Evolutionary conservation across 768 basidiomycete species (phyloP).

Genomic region (Pisolithus microcarpus): DNA sequence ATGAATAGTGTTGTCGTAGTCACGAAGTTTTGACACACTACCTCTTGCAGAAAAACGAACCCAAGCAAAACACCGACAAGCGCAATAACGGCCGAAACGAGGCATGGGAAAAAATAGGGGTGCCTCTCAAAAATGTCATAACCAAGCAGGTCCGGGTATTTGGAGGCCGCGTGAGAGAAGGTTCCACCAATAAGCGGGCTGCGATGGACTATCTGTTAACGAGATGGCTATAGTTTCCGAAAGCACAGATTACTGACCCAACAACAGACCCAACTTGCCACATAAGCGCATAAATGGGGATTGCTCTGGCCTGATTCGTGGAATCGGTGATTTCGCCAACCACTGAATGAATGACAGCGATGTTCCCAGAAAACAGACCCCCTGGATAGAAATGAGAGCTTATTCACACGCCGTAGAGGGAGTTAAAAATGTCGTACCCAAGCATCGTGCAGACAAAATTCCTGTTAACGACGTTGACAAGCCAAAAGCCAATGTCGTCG

Average conservation of each 20-base stretch:
- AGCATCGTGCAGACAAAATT: slow-evolving; percentile 43
- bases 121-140: slow-evolving; percentile 33
- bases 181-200: slow-evolving; percentile 51
- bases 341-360: slow-evolving; percentile 55
- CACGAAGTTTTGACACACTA: slow-evolving; percentile 13
- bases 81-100: slow-evolving; percentile 36
- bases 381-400: slow-evolving; percentile 27
- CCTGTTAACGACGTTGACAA: slow-evolving; percentile 43
- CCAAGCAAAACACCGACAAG: slow-evolving; percentile 35
- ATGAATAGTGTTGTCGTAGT: neutral
- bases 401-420: neutral
- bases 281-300: slow-evolving; percentile 50
- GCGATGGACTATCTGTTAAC: too few species aligned
- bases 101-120: slow-evolving; percentile 53
- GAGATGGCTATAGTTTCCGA: neutral
- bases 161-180: slow-evolving; percentile 43
- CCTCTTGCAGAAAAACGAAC: slow-evolving; percentile 45
- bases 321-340: slow-evolving; percentile 57
- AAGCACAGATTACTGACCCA: slow-evolving; percentile 33
- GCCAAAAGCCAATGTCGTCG: slow-evolving; percentile 47
- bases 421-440: slow-evolving; percentile 34
- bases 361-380: slow-evolving; percentile 54
- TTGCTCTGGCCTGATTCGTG: slow-evolving; percentile 52
- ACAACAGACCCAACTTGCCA: slow-evolving; percentile 53
- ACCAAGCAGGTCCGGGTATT: slow-evolving; percentile 37